phyloP scores from a whole-genome alignment of 257 asterid species.

The Orobanche coerulescens region DNA sequence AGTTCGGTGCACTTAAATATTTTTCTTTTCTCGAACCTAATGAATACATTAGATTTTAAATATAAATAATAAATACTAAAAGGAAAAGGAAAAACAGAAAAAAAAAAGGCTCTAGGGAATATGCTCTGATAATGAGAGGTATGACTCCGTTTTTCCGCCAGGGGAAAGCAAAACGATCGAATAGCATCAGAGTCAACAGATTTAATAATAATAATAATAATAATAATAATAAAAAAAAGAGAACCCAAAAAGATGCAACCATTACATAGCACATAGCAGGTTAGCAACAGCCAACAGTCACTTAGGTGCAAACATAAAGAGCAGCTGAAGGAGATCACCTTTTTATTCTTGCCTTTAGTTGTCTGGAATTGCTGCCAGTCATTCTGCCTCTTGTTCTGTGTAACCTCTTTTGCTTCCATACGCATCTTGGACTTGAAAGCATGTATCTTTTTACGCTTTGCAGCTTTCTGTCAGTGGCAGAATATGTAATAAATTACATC shows the following conservation, averaged over 20 bases:
- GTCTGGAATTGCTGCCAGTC: constrained; percentile 99
- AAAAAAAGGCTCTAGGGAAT: no score
- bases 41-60: no score
- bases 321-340: constrained; percentile 38
- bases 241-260: no score
- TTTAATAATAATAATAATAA: not conserved
- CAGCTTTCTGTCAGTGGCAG: constrained; percentile 52
- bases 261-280: not conserved
- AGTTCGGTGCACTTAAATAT: no score
- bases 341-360: constrained; percentile 80
- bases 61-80: no score
- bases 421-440: constrained; percentile 93
- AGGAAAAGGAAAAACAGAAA: no score
- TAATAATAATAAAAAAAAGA: not conserved
- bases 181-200: no score
- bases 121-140: no score
- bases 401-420: constrained; percentile 78
- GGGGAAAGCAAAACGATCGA: no score
- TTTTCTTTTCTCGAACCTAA: no score
- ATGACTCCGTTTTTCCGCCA: no score
- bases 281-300: not conserved
- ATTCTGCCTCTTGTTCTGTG: constrained; percentile 93
- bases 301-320: not conserved
- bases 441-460: constrained; percentile 86
- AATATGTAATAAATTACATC: not conserved